Evolutionary conservation across 441 rosid species (phyloP).

Genomic region (Populus trichocarpa): DNA sequence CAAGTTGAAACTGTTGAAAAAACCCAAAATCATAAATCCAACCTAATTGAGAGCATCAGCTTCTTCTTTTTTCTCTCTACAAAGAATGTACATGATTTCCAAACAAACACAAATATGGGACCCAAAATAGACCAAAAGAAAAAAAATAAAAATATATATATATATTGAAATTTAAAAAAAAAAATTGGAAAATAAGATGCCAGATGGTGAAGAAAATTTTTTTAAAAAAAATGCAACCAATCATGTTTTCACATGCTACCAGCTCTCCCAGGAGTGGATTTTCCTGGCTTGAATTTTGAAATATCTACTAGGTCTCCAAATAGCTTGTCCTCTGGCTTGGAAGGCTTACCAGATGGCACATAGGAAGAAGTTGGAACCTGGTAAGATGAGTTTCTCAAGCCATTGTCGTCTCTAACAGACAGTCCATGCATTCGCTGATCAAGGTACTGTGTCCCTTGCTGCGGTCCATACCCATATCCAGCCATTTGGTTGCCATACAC

Average conservation of each 20-base stretch:
- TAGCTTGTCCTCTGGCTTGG: slow-evolving; percentile 89
- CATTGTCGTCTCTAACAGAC: slow-evolving; percentile 62
- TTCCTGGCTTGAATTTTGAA: slow-evolving; percentile 71
- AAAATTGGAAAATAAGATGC: slow-evolving; percentile 2
- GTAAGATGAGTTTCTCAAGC: slow-evolving; percentile 42
- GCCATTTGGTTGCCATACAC: slow-evolving; percentile 68
- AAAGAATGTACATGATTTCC: slow-evolving; percentile 48
- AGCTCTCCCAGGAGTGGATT: slow-evolving; percentile 60
- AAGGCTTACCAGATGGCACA: slow-evolving; percentile 53
- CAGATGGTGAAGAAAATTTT: slow-evolving; percentile 12
- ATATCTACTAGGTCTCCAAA: slow-evolving; percentile 97
- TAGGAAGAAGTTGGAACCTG: slow-evolving; percentile 61
- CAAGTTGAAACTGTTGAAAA: neutral
- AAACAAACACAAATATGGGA: slow-evolving; percentile 30
- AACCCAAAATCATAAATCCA: slow-evolving; percentile 6
- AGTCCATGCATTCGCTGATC: slow-evolving; percentile 80
- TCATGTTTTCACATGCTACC: slow-evolving; percentile 68
- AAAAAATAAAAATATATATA: slow-evolving; percentile 11
- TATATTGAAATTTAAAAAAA: slow-evolving; percentile 14
- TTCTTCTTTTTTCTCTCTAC: slow-evolving; percentile 31
- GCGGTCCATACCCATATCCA: slow-evolving; percentile 75
- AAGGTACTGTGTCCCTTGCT: slow-evolving; percentile 53
- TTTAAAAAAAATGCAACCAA: slow-evolving; percentile 10
- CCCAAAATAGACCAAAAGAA: slow-evolving; percentile 20
- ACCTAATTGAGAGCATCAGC: slow-evolving; percentile 8